Percentiles rank a stretch among this genome's conserved stretches.
Evolutionary conservation across 2,329 filamentous ascomycete genomes (phyloP).

Genomic region (Tolypocladium cylindrosporum): DNA sequence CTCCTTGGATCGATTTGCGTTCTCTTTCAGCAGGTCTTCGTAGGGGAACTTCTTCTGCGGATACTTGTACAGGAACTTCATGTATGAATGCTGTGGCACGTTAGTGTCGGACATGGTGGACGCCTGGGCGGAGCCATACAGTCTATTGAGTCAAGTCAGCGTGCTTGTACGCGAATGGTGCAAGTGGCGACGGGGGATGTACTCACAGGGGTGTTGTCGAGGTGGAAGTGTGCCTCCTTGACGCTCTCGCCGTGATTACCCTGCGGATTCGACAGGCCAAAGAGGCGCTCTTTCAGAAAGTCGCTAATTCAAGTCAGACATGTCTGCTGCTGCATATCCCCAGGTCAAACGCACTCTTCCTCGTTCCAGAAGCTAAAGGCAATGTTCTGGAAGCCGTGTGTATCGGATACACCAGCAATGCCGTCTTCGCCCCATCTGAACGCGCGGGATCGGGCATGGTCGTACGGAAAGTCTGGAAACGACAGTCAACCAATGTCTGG

Average conservation of each 20-base stretch:
- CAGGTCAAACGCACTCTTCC: constrained; percentile 56
- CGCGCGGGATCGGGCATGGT: constrained; percentile 77
- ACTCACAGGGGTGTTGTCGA: constrained; percentile 78
- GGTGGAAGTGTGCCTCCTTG: constrained; percentile 93
- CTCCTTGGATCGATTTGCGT: constrained; percentile 62
- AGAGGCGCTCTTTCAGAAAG: constrained; percentile 89
- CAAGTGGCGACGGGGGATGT: background rate
- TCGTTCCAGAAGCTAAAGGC: constrained; percentile 97
- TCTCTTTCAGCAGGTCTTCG: constrained; percentile 76
- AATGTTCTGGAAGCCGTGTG: constrained; percentile 84
- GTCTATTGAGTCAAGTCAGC: constrained; percentile 26
- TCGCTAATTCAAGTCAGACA: constrained; percentile 43
- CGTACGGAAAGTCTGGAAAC: constrained; percentile 75
- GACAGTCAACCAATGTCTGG: constrained; percentile 5
- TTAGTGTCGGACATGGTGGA: constrained; percentile 6
- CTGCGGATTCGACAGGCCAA: constrained; percentile 90
- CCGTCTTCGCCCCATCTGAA: constrained; percentile 97
- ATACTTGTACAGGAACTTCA: constrained; percentile 98
- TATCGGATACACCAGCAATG: constrained; percentile 87
- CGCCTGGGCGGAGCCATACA: constrained; percentile 20
- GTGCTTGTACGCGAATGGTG: constrained; percentile 3
- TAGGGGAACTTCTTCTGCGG: constrained; percentile 89
- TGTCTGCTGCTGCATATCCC: background rate
- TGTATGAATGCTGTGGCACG: constrained; percentile 73
- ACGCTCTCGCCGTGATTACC: constrained; percentile 95